These are phyloP conservation scores for Boletus tomentosulus DNA, from an alignment of 768 basidiomycete species.

Conservation along the genomic window DNA sequence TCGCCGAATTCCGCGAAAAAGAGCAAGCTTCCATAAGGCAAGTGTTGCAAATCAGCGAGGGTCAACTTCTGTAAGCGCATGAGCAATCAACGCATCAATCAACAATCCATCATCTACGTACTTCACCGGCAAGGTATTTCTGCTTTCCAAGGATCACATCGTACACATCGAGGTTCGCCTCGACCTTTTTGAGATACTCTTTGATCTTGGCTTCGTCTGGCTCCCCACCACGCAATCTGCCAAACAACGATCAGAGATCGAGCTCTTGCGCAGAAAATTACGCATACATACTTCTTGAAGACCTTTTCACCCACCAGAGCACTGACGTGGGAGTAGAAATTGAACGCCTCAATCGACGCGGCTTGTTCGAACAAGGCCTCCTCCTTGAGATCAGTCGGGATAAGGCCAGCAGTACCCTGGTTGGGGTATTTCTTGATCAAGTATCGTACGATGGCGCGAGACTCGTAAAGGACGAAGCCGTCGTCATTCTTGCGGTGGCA, in stretches of 20 bases:
- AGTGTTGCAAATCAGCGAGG: slow-evolving; percentile 20
- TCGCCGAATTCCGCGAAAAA: slow-evolving; percentile 3
- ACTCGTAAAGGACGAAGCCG: slow-evolving; percentile 41
- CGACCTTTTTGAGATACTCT: slow-evolving; percentile 20
- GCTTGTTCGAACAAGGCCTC: slow-evolving; percentile 50
- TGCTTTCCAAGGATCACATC: slow-evolving; percentile 33
- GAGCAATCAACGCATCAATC: neutral
- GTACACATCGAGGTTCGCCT: slow-evolving; percentile 30
- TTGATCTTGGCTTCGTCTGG: neutral
- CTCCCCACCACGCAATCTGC: neutral
- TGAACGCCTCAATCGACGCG: slow-evolving; percentile 44
- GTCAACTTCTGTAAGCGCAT: slow-evolving; percentile 10
- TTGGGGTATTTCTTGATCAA: slow-evolving; percentile 36
- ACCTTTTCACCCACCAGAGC: slow-evolving; percentile 42
- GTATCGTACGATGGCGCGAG: slow-evolving; percentile 41
- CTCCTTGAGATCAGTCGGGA: slow-evolving; percentile 34
- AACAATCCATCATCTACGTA: slow-evolving; percentile 1
- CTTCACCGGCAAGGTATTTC: slow-evolving; percentile 36
- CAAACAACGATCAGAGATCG: neutral
- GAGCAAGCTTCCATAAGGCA: slow-evolving; percentile 15
- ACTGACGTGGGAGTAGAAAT: slow-evolving; percentile 47
- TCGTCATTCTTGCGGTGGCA: slow-evolving; percentile 29
- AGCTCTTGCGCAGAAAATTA: neutral
- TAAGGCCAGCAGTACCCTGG: slow-evolving; percentile 30
- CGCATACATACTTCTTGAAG: slow-evolving; percentile 37